Evolutionary conservation across 192 early-diverging fungal species (phyloP), one percentile per base, ranked within the genome.

Genomic region (Dissophora ornata): DNA sequence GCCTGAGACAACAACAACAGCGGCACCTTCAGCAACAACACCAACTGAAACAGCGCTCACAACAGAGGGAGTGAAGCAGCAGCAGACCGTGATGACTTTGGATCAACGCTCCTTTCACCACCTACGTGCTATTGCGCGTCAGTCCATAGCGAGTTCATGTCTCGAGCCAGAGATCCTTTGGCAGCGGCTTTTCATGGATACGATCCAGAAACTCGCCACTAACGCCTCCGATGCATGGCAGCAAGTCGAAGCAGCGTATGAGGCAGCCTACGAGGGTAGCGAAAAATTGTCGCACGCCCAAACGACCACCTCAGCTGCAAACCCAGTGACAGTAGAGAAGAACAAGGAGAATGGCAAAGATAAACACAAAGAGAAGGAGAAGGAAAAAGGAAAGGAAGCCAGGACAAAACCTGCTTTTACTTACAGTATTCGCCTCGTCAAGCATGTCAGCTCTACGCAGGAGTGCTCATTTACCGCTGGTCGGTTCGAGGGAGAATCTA

Each of bases 91-190:
- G 38, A 38, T 71, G 7, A 28, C 53, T 5, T 53, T 77, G 16
- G 73, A 77, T 25, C 73, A 77, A 18, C 57, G 73, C 2, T 77
- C 73, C 0, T 45, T 67, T 25, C 64, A 57, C n/a, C 73, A 77
- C 18, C 15, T 77, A 7, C 73, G 73, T 16, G 73, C 73, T 29
- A 77, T 77, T 15, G 73, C 65, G 11, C 73, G 73, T 11, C 73
- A 77, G 24, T 77, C 73, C 19, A 77, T 77, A 10, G 53, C 73
- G 6, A 62, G 73, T 19, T 62, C 73, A 15, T 67, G 59, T 57
- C 73, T 77, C 18, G 64, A 77, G 19, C 64, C 58, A n/a, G 73
- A 77, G 40, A 62, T 77, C 21, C 64, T 77, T 7, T 77, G 73
- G 73, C 55, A 62, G 29, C 41, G 65, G 28, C 52, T 77, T 19